Evolutionary conservation across 78 protist species (phyloP).

Genomic region (slime mould (Dictyostelium discoideum)): dicty_2.7 NC_007088.5:2029501-2030000

Average conservation of each 20-base stretch:
- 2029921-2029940: slow-evolving; percentile 11
- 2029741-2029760: not conserved
- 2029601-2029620: not conserved
- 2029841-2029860: slow-evolving; percentile 43
- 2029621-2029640: not conserved
- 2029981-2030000: slow-evolving; percentile 11
- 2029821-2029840: slow-evolving; percentile 49
- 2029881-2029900: slow-evolving; percentile 69
- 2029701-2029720: not conserved
- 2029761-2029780: slow-evolving; percentile 50
- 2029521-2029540: not conserved
- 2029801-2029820: slow-evolving; percentile 71
- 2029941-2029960: slow-evolving; percentile 28
- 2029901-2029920: slow-evolving; percentile 7
- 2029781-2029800: slow-evolving; percentile 78
- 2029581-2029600: no score
- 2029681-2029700: not conserved
- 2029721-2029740: not conserved
- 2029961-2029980: slow-evolving; percentile 25
- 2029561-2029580: not conserved
- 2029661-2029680: not conserved
- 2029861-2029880: slow-evolving; percentile 68
- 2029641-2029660: not conserved
- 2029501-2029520: not conserved
- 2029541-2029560: not conserved